Conservation (phyloP, 2,329 filamentous ascomycete species). For the Xylariomycetidae sp. region DNA sequence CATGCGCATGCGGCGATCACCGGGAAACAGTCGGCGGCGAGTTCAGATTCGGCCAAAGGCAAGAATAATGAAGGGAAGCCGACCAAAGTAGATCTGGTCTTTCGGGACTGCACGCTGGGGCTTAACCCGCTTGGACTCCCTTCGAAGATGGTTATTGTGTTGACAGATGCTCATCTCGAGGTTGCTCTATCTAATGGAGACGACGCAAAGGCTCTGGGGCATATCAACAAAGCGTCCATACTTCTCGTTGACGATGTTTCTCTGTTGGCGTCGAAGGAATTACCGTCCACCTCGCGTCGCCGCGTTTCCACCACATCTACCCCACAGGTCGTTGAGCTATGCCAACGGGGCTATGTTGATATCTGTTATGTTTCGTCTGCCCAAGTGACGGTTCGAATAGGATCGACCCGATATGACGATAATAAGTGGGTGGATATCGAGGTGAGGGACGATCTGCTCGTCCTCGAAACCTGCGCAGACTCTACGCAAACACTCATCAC, state of each 20-base stretch:
- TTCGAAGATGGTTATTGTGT: slow-evolving; percentile 73
- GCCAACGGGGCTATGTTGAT: slow-evolving; percentile 72
- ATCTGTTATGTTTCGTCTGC: slow-evolving; percentile 85
- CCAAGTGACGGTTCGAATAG: slow-evolving; percentile 59
- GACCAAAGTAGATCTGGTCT: slow-evolving; percentile 65
- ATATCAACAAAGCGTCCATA: slow-evolving; percentile 75
- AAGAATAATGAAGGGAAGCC: slow-evolving; percentile 42
- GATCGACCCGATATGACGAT: slow-evolving; percentile 48
- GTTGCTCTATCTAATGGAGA: slow-evolving; percentile 62
- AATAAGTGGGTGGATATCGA: slow-evolving; percentile 73
- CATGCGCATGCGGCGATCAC: slow-evolving; percentile 49
- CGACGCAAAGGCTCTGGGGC: slow-evolving; percentile 58
- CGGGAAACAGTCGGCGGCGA: slow-evolving; percentile 18
- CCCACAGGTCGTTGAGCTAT: slow-evolving; percentile 51
- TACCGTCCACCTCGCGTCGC: slow-evolving; percentile 33
- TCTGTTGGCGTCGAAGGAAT: slow-evolving; percentile 32
- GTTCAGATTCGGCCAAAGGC: slow-evolving; percentile 12
- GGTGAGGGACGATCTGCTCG: slow-evolving; percentile 77
- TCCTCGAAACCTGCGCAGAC: slow-evolving; percentile 93
- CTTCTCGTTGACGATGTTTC: slow-evolving; percentile 75
- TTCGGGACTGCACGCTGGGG: slow-evolving; percentile 78
- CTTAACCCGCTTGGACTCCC: slow-evolving; percentile 72
- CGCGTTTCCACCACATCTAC: slow-evolving; percentile 35
- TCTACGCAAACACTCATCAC: slow-evolving; percentile 89
- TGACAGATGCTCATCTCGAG: slow-evolving; percentile 73